Evolutionary conservation across 2,329 filamentous ascomycete genomes (phyloP).

Genomic region (Anthostomella pinea): DNA sequence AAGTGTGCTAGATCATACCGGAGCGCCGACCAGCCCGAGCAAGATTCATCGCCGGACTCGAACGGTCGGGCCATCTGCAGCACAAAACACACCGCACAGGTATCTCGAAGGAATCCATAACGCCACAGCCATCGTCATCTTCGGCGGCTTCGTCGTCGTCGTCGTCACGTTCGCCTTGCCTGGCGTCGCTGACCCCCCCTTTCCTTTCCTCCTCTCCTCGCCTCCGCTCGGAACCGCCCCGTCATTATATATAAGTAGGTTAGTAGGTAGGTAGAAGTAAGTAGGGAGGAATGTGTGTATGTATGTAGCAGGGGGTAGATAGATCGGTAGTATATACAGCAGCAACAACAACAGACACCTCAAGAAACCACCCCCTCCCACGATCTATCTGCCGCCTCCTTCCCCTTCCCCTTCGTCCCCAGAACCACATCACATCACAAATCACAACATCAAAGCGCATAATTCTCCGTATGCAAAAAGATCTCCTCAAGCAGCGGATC

Average conservation of each 20-base stretch:
- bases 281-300: background rate
- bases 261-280: background rate
- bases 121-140: background rate
- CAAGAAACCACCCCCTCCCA: no score
- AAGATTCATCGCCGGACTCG: no score
- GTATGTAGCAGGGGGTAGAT: background rate
- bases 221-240: no score
- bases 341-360: background rate
- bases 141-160: no score
- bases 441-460: slow-evolving; percentile 69
- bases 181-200: background rate
- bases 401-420: no score
- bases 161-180: background rate
- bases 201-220: background rate
- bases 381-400: no score
- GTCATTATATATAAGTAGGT: background rate
- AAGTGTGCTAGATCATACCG: no score
- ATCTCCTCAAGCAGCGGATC: slow-evolving; percentile 81
- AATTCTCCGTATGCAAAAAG: slow-evolving; percentile 93
- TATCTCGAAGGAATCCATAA: no score
- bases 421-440: background rate
- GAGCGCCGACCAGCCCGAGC: no score
- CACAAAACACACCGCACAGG: no score
- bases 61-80: no score
- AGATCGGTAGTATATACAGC: background rate